Percentiles rank a stretch among this genome's conserved stretches.
phyloP scores from a whole-genome alignment of 2,329 filamentous ascomycete species.

The Paecilomyces dactylethromorphus region DNA sequence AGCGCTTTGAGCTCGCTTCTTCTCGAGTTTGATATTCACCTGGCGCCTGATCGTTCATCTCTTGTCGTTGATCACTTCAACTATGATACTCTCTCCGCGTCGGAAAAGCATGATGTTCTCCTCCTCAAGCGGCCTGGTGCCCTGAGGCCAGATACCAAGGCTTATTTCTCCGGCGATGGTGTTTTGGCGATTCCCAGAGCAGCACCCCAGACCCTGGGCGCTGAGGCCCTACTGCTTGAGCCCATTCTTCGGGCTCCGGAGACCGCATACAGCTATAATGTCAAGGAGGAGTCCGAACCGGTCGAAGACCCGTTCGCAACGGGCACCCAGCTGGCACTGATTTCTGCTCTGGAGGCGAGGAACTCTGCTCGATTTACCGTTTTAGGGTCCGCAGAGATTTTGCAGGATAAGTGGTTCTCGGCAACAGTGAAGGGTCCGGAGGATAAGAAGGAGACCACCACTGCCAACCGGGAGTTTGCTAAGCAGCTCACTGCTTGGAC shows the following conservation, averaged over 20 bases:
- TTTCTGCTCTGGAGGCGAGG: slow-evolving; percentile 82
- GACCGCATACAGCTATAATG: slow-evolving; percentile 90
- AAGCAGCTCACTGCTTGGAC: slow-evolving; percentile 86
- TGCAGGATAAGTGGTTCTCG: slow-evolving; percentile 84
- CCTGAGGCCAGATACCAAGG: slow-evolving; percentile 62
- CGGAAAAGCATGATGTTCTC: slow-evolving; percentile 83
- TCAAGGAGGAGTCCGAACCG: slow-evolving; percentile 69
- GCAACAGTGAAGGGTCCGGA: slow-evolving; percentile 60
- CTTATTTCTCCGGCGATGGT: slow-evolving; percentile 66
- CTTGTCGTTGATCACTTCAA: slow-evolving; percentile 94
- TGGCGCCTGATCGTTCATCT: slow-evolving; percentile 79
- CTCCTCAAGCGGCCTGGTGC: slow-evolving; percentile 64
- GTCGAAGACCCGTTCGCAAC: slow-evolving; percentile 80
- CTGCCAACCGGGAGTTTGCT: slow-evolving; percentile 78
- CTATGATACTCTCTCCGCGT: slow-evolving; percentile 70
- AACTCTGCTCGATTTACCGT: slow-evolving; percentile 88
- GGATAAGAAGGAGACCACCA: slow-evolving; percentile 52
- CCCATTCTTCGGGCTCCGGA: slow-evolving; percentile 75
- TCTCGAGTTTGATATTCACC: slow-evolving; percentile 77
- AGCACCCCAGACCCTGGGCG: slow-evolving; percentile 75
- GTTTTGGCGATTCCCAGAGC: slow-evolving; percentile 75
- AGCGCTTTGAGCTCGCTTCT: slow-evolving; percentile 71
- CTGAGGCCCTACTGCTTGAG: slow-evolving; percentile 65
- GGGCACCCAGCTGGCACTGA: slow-evolving; percentile 73
- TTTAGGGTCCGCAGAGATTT: slow-evolving; percentile 76